Percentiles rank a stretch among this genome's conserved stretches.
Conservation (phyloP, 2,329 filamentous ascomycete species). For the Xylariaceae sp. region DNA sequence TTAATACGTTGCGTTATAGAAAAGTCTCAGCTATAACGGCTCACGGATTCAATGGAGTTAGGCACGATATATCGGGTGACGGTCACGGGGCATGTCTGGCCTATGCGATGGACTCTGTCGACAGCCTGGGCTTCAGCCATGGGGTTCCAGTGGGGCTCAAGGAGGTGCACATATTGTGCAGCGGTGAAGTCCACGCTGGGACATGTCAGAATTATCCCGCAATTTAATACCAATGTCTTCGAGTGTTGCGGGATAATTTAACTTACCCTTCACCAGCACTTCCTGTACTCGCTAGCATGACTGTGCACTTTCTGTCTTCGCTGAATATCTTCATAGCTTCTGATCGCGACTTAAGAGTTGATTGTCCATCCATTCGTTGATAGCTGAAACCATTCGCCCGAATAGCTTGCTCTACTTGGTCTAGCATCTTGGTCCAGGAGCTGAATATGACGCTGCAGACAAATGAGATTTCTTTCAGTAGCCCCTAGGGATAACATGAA, state of each 20-base stretch:
- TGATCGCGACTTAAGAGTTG: constrained; percentile 14
- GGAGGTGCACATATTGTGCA: constrained; percentile 56
- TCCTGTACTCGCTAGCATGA: constrained; percentile 43
- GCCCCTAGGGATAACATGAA: too few species aligned
- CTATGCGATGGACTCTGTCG: constrained; percentile 54
- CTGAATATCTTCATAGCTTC: constrained; percentile 32
- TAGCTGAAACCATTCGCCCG: constrained; percentile 7
- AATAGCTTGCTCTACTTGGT: constrained; percentile 34
- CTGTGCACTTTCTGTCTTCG: constrained; percentile 26
- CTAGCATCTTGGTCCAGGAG: constrained; percentile 41
- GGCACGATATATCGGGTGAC: constrained; percentile 54
- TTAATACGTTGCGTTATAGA: too few species aligned
- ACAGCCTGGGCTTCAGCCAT: constrained; percentile 60
- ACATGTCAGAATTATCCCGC: neutral
- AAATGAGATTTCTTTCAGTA: too few species aligned
- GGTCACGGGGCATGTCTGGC: constrained; percentile 51
- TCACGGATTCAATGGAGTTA: constrained; percentile 7
- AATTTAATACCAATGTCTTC: neutral
- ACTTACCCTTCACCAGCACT: constrained; percentile 41
- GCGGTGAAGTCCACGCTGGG: constrained; percentile 53
- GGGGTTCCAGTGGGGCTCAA: constrained; percentile 64
- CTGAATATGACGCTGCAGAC: constrained; percentile 41
- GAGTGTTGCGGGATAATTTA: too few species aligned
- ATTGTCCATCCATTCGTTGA: constrained; percentile 39
- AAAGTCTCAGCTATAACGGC: too few species aligned